Conservation (phyloP, 208 protist genomes). For the Leishmania tropica region DNA sequence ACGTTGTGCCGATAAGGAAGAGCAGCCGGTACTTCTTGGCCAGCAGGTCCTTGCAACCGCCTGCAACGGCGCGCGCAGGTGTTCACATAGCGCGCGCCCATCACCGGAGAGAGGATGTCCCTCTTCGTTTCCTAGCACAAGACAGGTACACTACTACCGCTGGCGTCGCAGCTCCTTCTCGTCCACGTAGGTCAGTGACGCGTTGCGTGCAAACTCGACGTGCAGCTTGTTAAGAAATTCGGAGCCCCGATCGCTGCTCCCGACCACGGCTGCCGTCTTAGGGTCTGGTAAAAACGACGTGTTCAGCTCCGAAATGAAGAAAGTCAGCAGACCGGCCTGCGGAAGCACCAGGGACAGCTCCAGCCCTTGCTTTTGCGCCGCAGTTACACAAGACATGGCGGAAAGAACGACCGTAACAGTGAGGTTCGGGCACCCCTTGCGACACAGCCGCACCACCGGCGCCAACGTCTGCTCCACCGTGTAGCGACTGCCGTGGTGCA, state of each 20-base stretch:
- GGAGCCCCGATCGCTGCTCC: conserved; percentile 26
- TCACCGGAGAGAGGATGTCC: background rate
- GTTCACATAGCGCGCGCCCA: background rate
- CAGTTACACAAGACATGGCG: conserved; percentile 71
- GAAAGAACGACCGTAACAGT: conserved; percentile 78
- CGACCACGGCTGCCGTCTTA: conserved; percentile 56
- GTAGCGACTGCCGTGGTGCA: conserved; percentile 74
- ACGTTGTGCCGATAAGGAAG: background rate
- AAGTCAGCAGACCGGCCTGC: conserved; percentile 57
- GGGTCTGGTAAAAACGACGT: conserved; percentile 61
- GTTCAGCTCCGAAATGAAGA: conserved; percentile 73
- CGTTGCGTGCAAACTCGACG: conserved; percentile 37
- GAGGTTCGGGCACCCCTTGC: conserved; percentile 18
- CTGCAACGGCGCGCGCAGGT: background rate
- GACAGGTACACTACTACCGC: background rate
- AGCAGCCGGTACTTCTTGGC: background rate
- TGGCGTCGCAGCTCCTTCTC: conserved; percentile 9
- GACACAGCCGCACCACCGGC: conserved; percentile 49
- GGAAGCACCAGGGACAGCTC: conserved; percentile 59
- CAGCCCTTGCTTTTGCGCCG: conserved; percentile 35
- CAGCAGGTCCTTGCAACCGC: background rate
- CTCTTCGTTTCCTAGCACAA: background rate
- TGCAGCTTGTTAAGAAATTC: conserved; percentile 31
- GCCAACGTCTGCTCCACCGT: conserved; percentile 42
- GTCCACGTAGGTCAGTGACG: conserved; percentile 39